phyloP scores from a whole-genome alignment of 2,329 filamentous ascomycete species.

The Aspergillus unguis region DNA sequence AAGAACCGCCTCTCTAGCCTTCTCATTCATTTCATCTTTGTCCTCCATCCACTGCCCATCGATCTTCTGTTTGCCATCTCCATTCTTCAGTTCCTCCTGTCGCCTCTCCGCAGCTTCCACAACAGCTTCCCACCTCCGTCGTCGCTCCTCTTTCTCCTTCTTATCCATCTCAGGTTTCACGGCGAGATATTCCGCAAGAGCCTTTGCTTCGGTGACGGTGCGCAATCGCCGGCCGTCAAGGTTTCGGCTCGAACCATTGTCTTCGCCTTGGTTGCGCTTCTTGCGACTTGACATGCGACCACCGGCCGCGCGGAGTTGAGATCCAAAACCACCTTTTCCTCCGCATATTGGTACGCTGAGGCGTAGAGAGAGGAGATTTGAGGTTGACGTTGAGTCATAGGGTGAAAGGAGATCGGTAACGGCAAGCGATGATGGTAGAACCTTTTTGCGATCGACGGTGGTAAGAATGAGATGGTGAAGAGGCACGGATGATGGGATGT shows the following conservation, averaged over 20 bases:
- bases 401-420: constrained; percentile 57
- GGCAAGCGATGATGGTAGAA: constrained; percentile 56
- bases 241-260: constrained; percentile 88
- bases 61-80: constrained; percentile 62
- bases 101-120: constrained; percentile 78
- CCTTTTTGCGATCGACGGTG: constrained; percentile 71
- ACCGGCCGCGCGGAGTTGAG: constrained; percentile 90
- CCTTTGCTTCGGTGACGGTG: constrained; percentile 93
- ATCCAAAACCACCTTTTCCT: constrained; percentile 97
- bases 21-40: constrained; percentile 84
- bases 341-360: constrained; percentile 76
- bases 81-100: constrained; percentile 77
- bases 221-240: constrained; percentile 85
- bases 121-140: constrained; percentile 79
- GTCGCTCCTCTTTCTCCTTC: constrained; percentile 82
- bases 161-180: constrained; percentile 97
- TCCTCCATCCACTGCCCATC: constrained; percentile 94
- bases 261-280: constrained; percentile 76
- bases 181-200: constrained; percentile 87
- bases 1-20: constrained; percentile 73
- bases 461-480: constrained; percentile 67
- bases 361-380: constrained; percentile 77
- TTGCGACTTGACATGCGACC: constrained; percentile 97
- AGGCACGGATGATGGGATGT: constrained; percentile 57
- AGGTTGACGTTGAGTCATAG: constrained; percentile 41